phyloP scores from a whole-genome alignment of 148 eudicot species.

The Arctostaphylos glauca region DNA sequence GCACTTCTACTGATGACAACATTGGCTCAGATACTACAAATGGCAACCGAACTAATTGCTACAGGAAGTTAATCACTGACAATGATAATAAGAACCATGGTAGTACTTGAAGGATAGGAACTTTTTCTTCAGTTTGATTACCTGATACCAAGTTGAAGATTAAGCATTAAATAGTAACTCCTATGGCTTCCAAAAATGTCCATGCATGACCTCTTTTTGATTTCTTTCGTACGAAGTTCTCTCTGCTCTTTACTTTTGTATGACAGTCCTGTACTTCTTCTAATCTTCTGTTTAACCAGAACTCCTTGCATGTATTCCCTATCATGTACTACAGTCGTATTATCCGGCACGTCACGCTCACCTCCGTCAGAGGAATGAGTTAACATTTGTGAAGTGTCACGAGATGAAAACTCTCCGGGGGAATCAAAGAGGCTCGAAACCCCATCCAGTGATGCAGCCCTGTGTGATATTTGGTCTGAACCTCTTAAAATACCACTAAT shows the following conservation, averaged over 20 bases:
- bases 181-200: conserved; percentile 48
- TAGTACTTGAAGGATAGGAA: neutral
- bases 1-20: neutral
- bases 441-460: conserved; percentile 36
- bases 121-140: conserved; percentile 19
- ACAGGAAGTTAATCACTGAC: neutral
- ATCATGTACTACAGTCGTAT: conserved; percentile 51
- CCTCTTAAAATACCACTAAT: conserved; percentile 33
- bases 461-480: conserved; percentile 45
- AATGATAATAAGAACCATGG: neutral
- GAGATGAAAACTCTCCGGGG: conserved; percentile 32
- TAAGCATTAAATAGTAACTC: conserved; percentile 82
- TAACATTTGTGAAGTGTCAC: conserved; percentile 37
- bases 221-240: conserved; percentile 50
- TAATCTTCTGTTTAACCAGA: conserved; percentile 63
- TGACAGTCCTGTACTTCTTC: conserved; percentile 31
- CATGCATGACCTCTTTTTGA: conserved; percentile 47
- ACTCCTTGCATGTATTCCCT: conserved; percentile 97
- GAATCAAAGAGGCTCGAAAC: conserved; percentile 39
- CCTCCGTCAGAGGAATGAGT: conserved; percentile 31
- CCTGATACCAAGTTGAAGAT: conserved; percentile 96
- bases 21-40: neutral
- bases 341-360: conserved; percentile 37
- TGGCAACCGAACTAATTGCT: neutral
- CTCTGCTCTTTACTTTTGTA: conserved; percentile 38